Conservation (phyloP, 768 basidiomycete species). For the Terana coerulea region DNA sequence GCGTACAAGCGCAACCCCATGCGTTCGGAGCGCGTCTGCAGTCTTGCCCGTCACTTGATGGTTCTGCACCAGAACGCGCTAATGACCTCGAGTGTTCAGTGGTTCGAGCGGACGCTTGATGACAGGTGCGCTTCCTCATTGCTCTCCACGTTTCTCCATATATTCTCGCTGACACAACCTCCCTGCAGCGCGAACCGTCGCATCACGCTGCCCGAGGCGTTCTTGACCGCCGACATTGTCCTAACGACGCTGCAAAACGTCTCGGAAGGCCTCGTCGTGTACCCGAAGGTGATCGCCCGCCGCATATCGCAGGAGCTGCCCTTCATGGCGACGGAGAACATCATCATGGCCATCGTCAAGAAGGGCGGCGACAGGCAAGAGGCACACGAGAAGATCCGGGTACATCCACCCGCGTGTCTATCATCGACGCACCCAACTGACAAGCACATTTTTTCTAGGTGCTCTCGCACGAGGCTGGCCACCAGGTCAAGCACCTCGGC, state of each 20-base stretch:
- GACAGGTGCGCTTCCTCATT: conserved; percentile 58
- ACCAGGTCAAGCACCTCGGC: conserved; percentile 93
- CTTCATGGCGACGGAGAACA: conserved; percentile 99
- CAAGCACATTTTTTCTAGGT: conserved; percentile 53
- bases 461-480: conserved; percentile 89
- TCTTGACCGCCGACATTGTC: conserved; percentile 95
- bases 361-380: conserved; percentile 93
- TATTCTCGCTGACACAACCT: neutral
- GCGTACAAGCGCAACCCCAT: conserved; percentile 99
- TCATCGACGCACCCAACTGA: neutral
- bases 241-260: conserved; percentile 95
- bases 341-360: conserved; percentile 99
- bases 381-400: conserved; percentile 93
- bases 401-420: conserved; percentile 30
- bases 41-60: conserved; percentile 94
- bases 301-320: conserved; percentile 93
- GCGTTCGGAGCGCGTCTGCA: conserved; percentile 97
- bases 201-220: conserved; percentile 94
- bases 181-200: conserved; percentile 83
- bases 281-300: conserved; percentile 91
- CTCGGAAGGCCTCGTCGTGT: conserved; percentile 98
- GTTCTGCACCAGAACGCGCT: conserved; percentile 93
- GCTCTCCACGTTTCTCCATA: too few relatives aligned
- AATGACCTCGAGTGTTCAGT: conserved; percentile 93
- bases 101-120: conserved; percentile 98